Conservation (phyloP, 148 eudicot species). For the Silene conica region DNA sequence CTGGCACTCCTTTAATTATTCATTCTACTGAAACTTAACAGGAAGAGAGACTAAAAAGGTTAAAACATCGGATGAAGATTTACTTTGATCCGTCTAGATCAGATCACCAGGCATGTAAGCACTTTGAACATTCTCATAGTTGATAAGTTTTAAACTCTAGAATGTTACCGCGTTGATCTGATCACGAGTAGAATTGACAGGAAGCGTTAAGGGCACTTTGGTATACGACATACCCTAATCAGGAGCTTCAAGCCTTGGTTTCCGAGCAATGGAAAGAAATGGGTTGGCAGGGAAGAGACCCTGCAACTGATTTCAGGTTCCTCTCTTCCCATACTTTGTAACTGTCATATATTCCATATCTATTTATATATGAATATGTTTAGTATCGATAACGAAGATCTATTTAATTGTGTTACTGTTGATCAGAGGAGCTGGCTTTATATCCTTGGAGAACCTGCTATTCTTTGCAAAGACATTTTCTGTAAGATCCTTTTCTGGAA, state of each 20-base stretch:
- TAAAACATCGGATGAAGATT: constrained; percentile 64
- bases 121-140: no score
- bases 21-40: constrained; percentile 27
- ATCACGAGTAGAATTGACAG: constrained; percentile 28
- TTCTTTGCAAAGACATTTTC: constrained; percentile 83
- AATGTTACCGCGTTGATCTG: no score
- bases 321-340: not conserved
- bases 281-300: constrained; percentile 96
- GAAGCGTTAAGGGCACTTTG: constrained; percentile 77
- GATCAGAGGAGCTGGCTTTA: constrained; percentile 89
- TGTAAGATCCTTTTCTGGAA: constrained; percentile 38
- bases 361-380: no score
- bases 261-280: constrained; percentile 96
- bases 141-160: no score
- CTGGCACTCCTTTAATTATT: not conserved
- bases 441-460: constrained; percentile 79
- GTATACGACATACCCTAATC: constrained; percentile 69
- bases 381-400: no score
- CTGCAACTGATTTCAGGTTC: constrained; percentile 91
- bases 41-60: constrained; percentile 69
- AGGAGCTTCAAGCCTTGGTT: constrained; percentile 53
- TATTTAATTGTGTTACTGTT: constrained; percentile 16
- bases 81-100: constrained; percentile 57
- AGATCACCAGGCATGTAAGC: constrained; percentile 61
- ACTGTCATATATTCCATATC: no score